phyloP scores from a whole-genome alignment of 306 rosid genomes.

The Fragaria nilgerrensis region DNA sequence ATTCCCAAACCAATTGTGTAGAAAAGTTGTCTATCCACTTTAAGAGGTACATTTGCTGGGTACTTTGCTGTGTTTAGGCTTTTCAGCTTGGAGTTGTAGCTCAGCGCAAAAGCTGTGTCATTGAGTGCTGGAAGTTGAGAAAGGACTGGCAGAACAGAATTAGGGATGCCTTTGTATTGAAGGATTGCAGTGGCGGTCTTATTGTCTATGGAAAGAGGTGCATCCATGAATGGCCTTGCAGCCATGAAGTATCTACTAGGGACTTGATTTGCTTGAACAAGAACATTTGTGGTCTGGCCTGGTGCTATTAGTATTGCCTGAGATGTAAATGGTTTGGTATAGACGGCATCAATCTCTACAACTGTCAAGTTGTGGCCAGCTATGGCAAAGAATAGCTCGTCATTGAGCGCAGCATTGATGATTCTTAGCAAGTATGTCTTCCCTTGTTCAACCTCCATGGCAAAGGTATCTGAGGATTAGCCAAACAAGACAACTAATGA shows the following conservation, averaged over 20 bases:
- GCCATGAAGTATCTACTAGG: conserved; percentile 39
- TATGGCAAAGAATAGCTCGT: conserved; percentile 37
- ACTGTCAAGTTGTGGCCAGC: conserved; percentile 34
- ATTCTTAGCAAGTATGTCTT: conserved; percentile 31
- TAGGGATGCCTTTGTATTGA: conserved; percentile 35
- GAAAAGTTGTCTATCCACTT: conserved; percentile 25
- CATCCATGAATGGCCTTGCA: conserved; percentile 33
- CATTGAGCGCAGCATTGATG: conserved; percentile 40
- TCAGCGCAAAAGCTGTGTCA: conserved; percentile 26
- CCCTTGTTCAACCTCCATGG: conserved; percentile 36
- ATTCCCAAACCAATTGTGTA: conserved; percentile 30
- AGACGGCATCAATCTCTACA: conserved; percentile 31
- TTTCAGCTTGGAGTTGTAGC: conserved; percentile 17
- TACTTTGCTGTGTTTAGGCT: conserved; percentile 28
- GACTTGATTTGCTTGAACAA: conserved; percentile 23
- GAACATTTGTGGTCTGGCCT: conserved; percentile 33
- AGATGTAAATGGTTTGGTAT: conserved; percentile 35
- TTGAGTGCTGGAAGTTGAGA: conserved; percentile 30
- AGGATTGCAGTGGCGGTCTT: conserved; percentile 32
- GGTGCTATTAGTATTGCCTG: conserved; percentile 34
- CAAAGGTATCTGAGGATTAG: conserved; percentile 22
- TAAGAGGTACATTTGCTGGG: conserved; percentile 33
- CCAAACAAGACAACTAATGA: not conserved
- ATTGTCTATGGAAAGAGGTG: conserved; percentile 28
- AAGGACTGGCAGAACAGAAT: conserved; percentile 21